phyloP scores from a whole-genome alignment of 2,329 filamentous ascomycete genomes.

The Botrytis medusae region DNA sequence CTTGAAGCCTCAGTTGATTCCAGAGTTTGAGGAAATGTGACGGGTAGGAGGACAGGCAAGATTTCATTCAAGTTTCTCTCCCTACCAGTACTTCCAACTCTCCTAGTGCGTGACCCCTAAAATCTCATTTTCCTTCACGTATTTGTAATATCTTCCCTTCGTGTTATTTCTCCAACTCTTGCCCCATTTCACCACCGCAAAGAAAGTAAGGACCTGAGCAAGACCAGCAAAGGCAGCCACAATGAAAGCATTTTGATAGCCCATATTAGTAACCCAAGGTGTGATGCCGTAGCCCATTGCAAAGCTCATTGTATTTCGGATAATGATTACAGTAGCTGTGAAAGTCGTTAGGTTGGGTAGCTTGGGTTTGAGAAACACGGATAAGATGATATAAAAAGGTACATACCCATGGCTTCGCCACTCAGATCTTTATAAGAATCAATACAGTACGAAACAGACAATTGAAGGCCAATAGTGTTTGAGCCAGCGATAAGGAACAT shows the following conservation, averaged over 20 bases:
- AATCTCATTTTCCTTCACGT: slow-evolving; percentile 38
- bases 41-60: background rate
- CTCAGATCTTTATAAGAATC: slow-evolving; percentile 50
- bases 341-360: background rate
- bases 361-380: background rate
- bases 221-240: slow-evolving; percentile 44
- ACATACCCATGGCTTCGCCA: slow-evolving; percentile 47
- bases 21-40: background rate
- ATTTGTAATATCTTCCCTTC: slow-evolving; percentile 42
- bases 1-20: background rate
- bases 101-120: slow-evolving; percentile 24
- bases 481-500: slow-evolving; percentile 48
- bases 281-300: slow-evolving; percentile 52
- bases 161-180: slow-evolving; percentile 45
- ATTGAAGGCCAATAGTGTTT: slow-evolving; percentile 46
- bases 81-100: background rate
- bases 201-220: slow-evolving; percentile 43
- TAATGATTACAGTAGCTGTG: slow-evolving; percentile 48
- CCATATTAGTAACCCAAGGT: slow-evolving; percentile 46
- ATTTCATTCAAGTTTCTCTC: background rate
- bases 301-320: slow-evolving; percentile 51
- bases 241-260: slow-evolving; percentile 47
- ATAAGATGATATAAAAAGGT: background rate
- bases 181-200: slow-evolving; percentile 51
- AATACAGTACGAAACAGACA: slow-evolving; percentile 47